Base-by-base conservation (phyloP, 495 filamentous ascomycete species). In the Clohesyomyces aquaticus region DNA sequence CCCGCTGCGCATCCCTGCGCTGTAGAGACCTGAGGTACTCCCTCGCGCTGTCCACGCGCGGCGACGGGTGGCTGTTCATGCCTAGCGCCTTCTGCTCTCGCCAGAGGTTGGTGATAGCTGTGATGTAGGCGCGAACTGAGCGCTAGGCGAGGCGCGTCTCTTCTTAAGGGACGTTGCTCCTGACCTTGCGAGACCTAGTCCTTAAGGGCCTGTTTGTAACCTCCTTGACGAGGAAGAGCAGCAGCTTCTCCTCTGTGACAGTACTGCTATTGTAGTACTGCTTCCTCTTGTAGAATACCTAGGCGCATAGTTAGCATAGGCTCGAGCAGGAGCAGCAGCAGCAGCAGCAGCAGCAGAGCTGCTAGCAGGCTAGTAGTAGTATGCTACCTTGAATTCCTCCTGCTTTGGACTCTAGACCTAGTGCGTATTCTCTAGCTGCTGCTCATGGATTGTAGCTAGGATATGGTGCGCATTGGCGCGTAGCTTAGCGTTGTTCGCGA, bases 371-470 rank as follows among this genome's bases (percentile, higher is more conserved):
- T 38, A n/a, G n/a, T n/a, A n/a, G n/a, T n/a, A n/a, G 32, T 38
- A 38, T 38, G 14, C 32, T 57, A 57, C 54, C 54, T 57, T 57
- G 23, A 57, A 57, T 45, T 57, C 54, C 23, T 41, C n/a, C 23
- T 45, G 18, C 54, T 57, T 57, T 57, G 38, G 54, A 3, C 18
- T 43, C 11, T 57, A 57, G 26, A 25, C 54, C 51, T 49, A 22
- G 46, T 49, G 21, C 21, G 46, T 49, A 49, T 49, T 49, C 46
- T 49, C 46, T 25, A 22, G 46, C 46, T 22, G 19, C 46, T 49
- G 18, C 10, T 49, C 18, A 10, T 22, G 10, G 18, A 49, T 49
- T 10, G 46, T 49, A 49, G 46, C 23, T 10, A 49, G 46, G 46
- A 49, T 49, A 19, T 49, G 10, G 18, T 49, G 46, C 18, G 46